Percentiles rank a stretch among this genome's conserved stretches.
Evolutionary conservation across 192 early-diverging fungal species (phyloP).

Genomic region (Chytriomyces sp.): DNA sequence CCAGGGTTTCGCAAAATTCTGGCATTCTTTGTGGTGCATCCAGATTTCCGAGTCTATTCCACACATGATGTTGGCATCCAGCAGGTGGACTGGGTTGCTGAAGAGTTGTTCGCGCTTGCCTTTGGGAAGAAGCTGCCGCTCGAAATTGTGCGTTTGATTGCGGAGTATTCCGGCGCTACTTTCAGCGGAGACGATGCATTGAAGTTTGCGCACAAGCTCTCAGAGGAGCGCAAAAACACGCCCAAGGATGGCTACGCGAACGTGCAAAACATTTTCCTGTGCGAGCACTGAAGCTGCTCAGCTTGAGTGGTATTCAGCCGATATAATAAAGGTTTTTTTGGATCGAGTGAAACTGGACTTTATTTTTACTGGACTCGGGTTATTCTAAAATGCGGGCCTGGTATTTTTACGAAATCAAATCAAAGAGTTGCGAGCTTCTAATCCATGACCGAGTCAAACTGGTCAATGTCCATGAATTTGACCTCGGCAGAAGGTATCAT

Average conservation of each 20-base stretch:
- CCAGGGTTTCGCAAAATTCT: conserved; percentile 73
- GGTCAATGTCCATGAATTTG: too few species aligned
- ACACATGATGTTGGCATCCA: conserved; percentile 22
- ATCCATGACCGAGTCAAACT: too few species aligned
- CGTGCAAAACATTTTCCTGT: conserved; percentile 5
- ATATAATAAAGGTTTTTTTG: too few species aligned
- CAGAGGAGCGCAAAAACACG: conserved; percentile 9
- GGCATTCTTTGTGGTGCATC: conserved; percentile 75
- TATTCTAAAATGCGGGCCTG: too few species aligned
- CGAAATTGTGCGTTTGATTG: conserved; percentile 16
- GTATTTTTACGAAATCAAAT: too few species aligned
- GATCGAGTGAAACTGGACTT: too few species aligned
- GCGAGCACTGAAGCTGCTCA: conserved; percentile 6
- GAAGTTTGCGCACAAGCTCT: not conserved
- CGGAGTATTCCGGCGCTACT: not conserved
- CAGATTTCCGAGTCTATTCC: conserved; percentile 30
- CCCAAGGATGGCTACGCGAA: conserved; percentile 22
- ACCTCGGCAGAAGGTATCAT: not conserved
- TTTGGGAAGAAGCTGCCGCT: conserved; percentile 4
- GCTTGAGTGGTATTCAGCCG: too few species aligned
- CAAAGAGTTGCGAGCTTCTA: too few species aligned
- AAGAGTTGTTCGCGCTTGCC: conserved; percentile 7
- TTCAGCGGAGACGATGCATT: not conserved
- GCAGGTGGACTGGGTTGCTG: conserved; percentile 23
- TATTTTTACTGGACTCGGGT: too few species aligned